These are phyloP conservation scores for Tillandsia fasciculata DNA, from an alignment of 176 grass and related monocot species.

Conservation along the genomic window DNA sequence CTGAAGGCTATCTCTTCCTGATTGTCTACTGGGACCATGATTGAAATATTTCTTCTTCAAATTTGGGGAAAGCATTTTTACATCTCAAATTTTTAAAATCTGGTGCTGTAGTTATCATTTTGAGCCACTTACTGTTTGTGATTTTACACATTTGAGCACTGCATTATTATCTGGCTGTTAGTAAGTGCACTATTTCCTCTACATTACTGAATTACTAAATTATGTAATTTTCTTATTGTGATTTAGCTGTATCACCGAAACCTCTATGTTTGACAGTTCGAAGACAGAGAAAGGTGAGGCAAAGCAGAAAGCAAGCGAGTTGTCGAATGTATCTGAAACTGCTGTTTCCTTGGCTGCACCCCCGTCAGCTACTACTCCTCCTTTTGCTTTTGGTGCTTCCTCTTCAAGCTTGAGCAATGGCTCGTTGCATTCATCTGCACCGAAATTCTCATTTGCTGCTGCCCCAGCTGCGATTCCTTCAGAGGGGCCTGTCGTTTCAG, in stretches of 20 bases:
- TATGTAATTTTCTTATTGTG: conserved; percentile 16
- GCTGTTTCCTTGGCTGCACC: conserved; percentile 17
- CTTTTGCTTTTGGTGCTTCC: conserved; percentile 33
- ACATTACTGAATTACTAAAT: background rate
- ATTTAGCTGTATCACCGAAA: conserved; percentile 27
- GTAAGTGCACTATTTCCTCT: conserved; percentile 12
- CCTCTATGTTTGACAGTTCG: conserved; percentile 8
- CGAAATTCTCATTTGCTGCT: conserved; percentile 14
- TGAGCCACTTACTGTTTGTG: too few relatives aligned
- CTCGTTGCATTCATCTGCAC: conserved; percentile 18
- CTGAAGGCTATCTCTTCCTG: too few relatives aligned
- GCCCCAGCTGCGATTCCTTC: conserved; percentile 8
- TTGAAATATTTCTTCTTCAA: too few relatives aligned
- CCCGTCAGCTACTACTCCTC: conserved; percentile 11
- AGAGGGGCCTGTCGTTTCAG: conserved; percentile 15
- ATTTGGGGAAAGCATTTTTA: too few relatives aligned
- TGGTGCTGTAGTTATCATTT: too few relatives aligned
- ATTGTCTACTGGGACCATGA: too few relatives aligned
- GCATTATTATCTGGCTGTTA: background rate
- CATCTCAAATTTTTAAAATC: too few relatives aligned
- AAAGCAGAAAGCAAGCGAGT: conserved; percentile 22
- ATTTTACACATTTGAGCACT: too few relatives aligned
- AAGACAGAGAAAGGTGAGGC: conserved; percentile 18
- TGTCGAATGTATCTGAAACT: conserved; percentile 26
- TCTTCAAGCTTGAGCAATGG: conserved; percentile 44